Base-by-base conservation (phyloP, 2,329 filamentous ascomycete species). In the Metarhizium guizhouense region DNA sequence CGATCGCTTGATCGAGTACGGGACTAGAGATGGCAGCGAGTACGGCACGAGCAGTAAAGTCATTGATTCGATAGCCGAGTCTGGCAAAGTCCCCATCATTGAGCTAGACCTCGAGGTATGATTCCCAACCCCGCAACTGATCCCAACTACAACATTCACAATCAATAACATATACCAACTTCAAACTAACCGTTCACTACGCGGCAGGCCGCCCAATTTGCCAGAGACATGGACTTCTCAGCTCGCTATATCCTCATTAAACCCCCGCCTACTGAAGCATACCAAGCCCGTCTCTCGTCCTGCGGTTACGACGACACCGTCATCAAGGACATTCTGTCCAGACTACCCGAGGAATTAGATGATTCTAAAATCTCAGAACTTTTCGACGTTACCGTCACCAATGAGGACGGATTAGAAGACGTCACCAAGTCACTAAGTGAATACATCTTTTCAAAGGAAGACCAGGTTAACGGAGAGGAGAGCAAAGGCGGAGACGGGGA, bases 71-170 rank as follows among this genome's bases (percentile, higher is more conserved):
- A 72, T 84, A 29, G 68, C 72, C 18, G 77, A 80, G 49, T 65
- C 72, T 8, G 80, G 79, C 45, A 85, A 85, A 65, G 80, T 92
- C 34, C 77, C 83, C 2, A 60, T 85, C 3, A 73, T 84, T 60
- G 72, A 76, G 58, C 71, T 84, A 62, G 75, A 79, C 55, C 63
- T 71, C 16, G 75, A 82, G 64, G 82, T 83, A 73, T 70, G 73
- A 65, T 18, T n/a, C 7, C 54, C 20, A 18, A 30, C 51, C 34
- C 32, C 14, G 11, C 18, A 47, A 16, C 52, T 48, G 38, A 48
- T n/a, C 20, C n/a, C 50, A 30, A 20, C 14, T 13, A 36, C 45
- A 16, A 30, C 14, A 11, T 18, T 14, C 25, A 30, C 45, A 20
- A 30, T 25, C 25, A 30, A 14, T 13, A 48, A 48, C 25, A 13